A percentile compares a stretch with the other conserved stretches of the same genome.
phyloP scores from a whole-genome alignment of 345 rosid genomes.

The Salix exigua region DNA sequence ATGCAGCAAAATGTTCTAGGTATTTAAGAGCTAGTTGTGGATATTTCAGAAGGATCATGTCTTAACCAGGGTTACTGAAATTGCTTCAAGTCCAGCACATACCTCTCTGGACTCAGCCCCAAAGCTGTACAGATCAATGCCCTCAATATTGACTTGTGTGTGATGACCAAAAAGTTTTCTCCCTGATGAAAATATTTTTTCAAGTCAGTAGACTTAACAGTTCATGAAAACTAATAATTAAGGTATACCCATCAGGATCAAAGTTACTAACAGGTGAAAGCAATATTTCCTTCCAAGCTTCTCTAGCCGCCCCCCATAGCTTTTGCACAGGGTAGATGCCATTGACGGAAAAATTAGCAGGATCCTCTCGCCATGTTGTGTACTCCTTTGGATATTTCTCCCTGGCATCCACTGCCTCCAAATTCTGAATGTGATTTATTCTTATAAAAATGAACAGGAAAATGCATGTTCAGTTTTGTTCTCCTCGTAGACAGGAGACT shows the following conservation, averaged over 20 bases:
- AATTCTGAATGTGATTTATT: conserved; percentile 49
- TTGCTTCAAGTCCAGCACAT: conserved; percentile 10
- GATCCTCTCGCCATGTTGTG: conserved; percentile 57
- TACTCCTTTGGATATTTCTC: conserved; percentile 49
- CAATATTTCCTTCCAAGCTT: conserved; percentile 65
- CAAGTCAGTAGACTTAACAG: conserved; percentile 10
- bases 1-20: conserved; percentile 1
- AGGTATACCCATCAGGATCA: background rate
- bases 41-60: background rate
- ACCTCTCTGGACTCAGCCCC: conserved; percentile 58
- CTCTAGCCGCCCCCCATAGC: conserved; percentile 56
- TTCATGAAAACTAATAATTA: background rate
- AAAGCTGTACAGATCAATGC: conserved; percentile 65
- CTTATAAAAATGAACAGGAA: conserved; percentile 11
- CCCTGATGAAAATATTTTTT: conserved; percentile 38
- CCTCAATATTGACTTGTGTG: conserved; percentile 63
- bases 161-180: conserved; percentile 45
- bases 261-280: conserved; percentile 42
- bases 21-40: background rate
- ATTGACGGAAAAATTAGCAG: conserved; percentile 50
- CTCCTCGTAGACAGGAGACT: background rate
- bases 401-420: conserved; percentile 71
- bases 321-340: conserved; percentile 54
- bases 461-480: too few relatives aligned
- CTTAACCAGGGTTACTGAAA: background rate